These are phyloP conservation scores for Xylaria multiplex DNA, from an alignment of 2,329 filamentous ascomycete genomes.

Conservation along the genomic window DNA sequence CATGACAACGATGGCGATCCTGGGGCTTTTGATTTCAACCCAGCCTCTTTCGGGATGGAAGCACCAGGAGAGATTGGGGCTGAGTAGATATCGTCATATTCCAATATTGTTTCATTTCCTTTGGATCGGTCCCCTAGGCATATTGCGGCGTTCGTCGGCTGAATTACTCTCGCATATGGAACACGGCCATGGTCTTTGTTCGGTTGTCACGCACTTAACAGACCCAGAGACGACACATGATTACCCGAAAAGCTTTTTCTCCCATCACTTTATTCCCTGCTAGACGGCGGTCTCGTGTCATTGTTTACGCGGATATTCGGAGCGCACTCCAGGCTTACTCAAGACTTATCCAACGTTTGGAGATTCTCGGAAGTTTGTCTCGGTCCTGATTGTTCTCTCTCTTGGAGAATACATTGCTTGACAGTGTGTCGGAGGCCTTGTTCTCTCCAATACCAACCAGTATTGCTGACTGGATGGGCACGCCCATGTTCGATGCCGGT, in stretches of 20 bases:
- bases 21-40: slow-evolving; percentile 64
- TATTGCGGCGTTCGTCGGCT: slow-evolving; percentile 49
- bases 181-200: slow-evolving; percentile 43
- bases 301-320: slow-evolving; percentile 19
- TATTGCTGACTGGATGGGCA: slow-evolving; percentile 8
- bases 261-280: slow-evolving; percentile 19
- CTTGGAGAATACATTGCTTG: slow-evolving; percentile 18
- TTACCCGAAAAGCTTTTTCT: slow-evolving; percentile 42
- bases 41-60: slow-evolving; percentile 64
- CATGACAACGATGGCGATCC: slow-evolving; percentile 64
- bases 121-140: slow-evolving; percentile 43
- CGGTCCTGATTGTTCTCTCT: slow-evolving; percentile 18
- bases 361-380: slow-evolving; percentile 11
- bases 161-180: slow-evolving; percentile 48
- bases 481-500: slow-evolving; percentile 9
- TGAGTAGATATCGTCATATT: slow-evolving; percentile 54
- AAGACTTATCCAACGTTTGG: slow-evolving; percentile 7
- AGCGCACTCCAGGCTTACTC: slow-evolving; percentile 9
- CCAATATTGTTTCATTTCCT: slow-evolving; percentile 28
- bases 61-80: slow-evolving; percentile 65
- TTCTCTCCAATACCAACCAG: slow-evolving; percentile 12
- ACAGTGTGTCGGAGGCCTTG: slow-evolving; percentile 11
- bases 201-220: slow-evolving; percentile 42
- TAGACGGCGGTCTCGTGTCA: slow-evolving; percentile 28
- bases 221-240: slow-evolving; percentile 46